Evolutionary conservation across 768 basidiomycete genomes (phyloP), one percentile per base, ranked within the genome.

Genomic region (Tubosaeta sp.): DNA sequence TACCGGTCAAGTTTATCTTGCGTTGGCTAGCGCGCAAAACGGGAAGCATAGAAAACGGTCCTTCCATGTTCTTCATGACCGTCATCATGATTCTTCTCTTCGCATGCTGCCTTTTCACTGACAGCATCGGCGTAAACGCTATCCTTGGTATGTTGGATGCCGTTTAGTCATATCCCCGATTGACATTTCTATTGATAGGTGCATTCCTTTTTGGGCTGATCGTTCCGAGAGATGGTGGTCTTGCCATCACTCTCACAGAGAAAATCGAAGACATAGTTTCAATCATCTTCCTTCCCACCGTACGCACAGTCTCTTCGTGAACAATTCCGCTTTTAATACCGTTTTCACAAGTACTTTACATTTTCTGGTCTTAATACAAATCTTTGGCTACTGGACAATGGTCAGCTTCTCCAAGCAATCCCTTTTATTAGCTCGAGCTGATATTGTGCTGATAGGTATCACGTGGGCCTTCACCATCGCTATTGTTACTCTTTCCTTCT

Each of bases 211-310:
- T 82, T 1, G 94, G 87, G 2, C 64, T 89, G 42, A 79, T 87
- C 49, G 85, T 97, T 10, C 95, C 95, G 2, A 82, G 91, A 21
- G 87, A 94, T 59, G 90, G 90, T 4, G 87, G 87, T 5, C 82
- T 99, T 29, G 82, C 87, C 1, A 90, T 94, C 42, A 76, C 84
- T 0, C 72, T 98, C n/a, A 92, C 90, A 0, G 90, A 94, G 60
- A 97, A 94, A 63, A 72, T 98, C 16, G 95, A 99, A 70, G 95
- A 97, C 69, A 84, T 95, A 78, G 89, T 94, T 3, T 71, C 89
- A 0, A 86, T 94, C 51, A 82, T 94, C 38, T 94, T 96, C 70
- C 71, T 95, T 10, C 94, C 93, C 3, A 71, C 94, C 42, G 88
- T 90, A 61, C 53, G 45, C 48, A 21, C 25, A 24, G 18, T 25